A percentile compares a stretch with the other conserved stretches of the same genome.
These are phyloP conservation scores for Candida sakaeoensis DNA, from an alignment of 805 yeast genomes.

Conservation along the genomic window DNA sequence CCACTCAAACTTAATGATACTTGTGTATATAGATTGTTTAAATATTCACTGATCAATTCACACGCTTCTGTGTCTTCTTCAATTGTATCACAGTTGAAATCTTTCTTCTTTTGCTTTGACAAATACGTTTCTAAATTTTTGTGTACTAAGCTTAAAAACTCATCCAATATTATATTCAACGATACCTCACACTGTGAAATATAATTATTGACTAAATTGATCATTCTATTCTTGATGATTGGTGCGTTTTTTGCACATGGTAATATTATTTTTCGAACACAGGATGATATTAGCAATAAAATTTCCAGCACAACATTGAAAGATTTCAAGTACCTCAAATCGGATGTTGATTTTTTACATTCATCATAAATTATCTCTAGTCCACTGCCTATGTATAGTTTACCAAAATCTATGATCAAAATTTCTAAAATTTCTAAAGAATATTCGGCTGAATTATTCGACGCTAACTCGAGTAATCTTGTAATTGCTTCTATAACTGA, in stretches of 20 bases:
- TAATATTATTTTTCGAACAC: conserved; percentile 68
- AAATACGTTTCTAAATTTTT: conserved; percentile 45
- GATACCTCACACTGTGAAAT: conserved; percentile 61
- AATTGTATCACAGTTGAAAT: conserved; percentile 47
- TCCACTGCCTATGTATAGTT: conserved; percentile 69
- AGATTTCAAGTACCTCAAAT: conserved; percentile 46
- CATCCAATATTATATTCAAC: conserved; percentile 60
- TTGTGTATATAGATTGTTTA: conserved; percentile 40
- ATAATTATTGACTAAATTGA: conserved; percentile 57
- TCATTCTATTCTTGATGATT: conserved; percentile 53
- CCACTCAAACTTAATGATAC: conserved; percentile 33
- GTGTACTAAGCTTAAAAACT: conserved; percentile 51
- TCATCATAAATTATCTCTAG: conserved; percentile 63
- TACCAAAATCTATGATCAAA: conserved; percentile 65
- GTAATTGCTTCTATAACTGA: conserved; percentile 75
- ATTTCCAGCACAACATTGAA: conserved; percentile 57
- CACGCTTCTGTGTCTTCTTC: conserved; percentile 73
- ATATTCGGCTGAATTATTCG: conserved; percentile 57
- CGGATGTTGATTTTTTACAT: conserved; percentile 35
- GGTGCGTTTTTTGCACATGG: conserved; percentile 69
- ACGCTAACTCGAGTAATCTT: conserved; percentile 69
- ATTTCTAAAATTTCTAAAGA: conserved; percentile 66
- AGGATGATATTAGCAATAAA: conserved; percentile 61
- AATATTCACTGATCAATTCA: conserved; percentile 53
- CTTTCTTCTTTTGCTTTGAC: conserved; percentile 71